Percentiles rank a stretch among this genome's conserved stretches.
phyloP scores from a whole-genome alignment of 2,329 filamentous ascomycete genomes.

The Alternaria gansuensis region DNA sequence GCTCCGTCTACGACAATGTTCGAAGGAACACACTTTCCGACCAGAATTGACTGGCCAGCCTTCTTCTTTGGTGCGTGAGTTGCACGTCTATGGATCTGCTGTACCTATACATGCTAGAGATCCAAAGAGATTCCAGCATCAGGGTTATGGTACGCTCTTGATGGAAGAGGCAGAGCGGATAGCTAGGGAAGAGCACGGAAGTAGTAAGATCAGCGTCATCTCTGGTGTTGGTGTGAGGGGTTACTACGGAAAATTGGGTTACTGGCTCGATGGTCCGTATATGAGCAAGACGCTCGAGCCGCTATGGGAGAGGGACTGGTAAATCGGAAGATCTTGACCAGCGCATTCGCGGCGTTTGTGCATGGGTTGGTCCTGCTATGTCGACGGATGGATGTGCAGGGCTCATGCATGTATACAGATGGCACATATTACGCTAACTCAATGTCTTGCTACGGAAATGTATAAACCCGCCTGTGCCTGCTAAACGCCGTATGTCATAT shows the following conservation, averaged over 20 bases:
- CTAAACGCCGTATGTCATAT: conserved; percentile 34
- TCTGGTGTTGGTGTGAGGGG: conserved; percentile 96
- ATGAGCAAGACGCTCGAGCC: conserved; percentile 52
- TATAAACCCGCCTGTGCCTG: conserved; percentile 12
- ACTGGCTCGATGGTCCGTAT: conserved; percentile 91
- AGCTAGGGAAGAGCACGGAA: conserved; percentile 91
- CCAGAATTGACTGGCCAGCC: conserved; percentile 85
- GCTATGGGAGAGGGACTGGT: conserved; percentile 47
- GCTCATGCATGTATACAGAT: conserved; percentile 9
- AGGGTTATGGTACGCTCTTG: conserved; percentile 91
- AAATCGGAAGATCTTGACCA: not conserved
- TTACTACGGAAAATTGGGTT: conserved; percentile 93
- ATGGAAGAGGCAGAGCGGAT: conserved; percentile 99
- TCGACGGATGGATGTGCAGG: conserved; percentile 2
- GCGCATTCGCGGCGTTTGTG: conserved; percentile 15
- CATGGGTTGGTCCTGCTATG: conserved; percentile 3
- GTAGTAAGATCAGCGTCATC: conserved; percentile 93
- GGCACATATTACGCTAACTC: conserved; percentile 13
- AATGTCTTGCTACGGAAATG: conserved; percentile 18
- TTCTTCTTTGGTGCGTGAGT: conserved; percentile 89
- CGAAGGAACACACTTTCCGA: conserved; percentile 88
- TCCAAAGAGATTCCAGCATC: conserved; percentile 96
- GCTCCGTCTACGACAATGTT: conserved; percentile 88
- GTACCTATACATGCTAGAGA: conserved; percentile 97
- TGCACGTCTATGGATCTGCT: conserved; percentile 96